Base-by-base conservation (phyloP, 2,329 filamentous ascomycete species). In the Clarireedia hainanense region DNA sequence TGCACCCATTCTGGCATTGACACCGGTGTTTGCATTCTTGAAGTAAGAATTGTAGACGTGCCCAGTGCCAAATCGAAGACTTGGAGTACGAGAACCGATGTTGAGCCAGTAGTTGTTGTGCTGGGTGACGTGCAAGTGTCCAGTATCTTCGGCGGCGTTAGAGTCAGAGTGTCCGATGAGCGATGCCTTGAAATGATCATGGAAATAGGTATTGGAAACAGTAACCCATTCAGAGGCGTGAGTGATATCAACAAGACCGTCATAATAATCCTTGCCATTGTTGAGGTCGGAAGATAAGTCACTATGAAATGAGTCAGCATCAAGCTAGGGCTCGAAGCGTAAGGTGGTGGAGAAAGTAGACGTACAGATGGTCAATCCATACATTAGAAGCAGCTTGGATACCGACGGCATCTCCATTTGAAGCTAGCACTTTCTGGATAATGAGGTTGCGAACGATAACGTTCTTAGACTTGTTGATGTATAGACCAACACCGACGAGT, bases 41-140 rank as follows among this genome's bases (percentile, higher is more conserved):
- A 73, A 73, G 68, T 74, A 77, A 62, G 72, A 76, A 73, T 81
- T 80, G 14, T 17, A 54, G 9, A 55, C 67, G 70, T 88, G 84
- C 6, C 73, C 81, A 40, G 79, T 84, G 27, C 84, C 85, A 71
- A 86, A 88, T 63, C 84, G 81, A 66, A 86, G 67, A 4, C 77
- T 80, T 4, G 85, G 84, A 0, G 72, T 73, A 55, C 37, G 53
- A 24, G 55, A 61, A 4, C 60, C 60, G 12, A 60, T 59, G 50
- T 67, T 65, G 12, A 27, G n/a, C 58, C 57, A 63, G 42, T 64
- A 58, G 57, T 67, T 67, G 48, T 67, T 58, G 39, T 58, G 55
- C 42, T 67, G 59, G 9, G 65, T 68, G 9, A 66, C 62, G 17
- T 60, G 61, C 10, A 68, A 58, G 39, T 66, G 62, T 15, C 66